Conservation (phyloP, 2,329 filamentous ascomycete species). For the Gyromitra esculenta region DNA sequence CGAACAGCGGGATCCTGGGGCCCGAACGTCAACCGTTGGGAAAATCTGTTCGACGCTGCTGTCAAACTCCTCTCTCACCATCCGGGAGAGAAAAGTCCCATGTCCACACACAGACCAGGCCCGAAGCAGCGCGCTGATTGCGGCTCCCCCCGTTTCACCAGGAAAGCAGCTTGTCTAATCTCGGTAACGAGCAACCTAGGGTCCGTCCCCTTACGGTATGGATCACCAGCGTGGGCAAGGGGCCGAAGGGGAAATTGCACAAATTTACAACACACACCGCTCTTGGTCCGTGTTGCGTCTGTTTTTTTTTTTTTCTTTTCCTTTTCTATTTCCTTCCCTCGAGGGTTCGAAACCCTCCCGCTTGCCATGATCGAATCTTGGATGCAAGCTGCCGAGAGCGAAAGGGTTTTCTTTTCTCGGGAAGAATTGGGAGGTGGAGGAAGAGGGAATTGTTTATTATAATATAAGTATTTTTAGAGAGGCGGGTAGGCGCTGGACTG, state of each 20-base stretch:
- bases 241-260: slow-evolving; percentile 48
- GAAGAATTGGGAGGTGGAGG: slow-evolving; percentile 20
- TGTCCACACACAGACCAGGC: slow-evolving; percentile 27
- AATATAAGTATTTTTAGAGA: slow-evolving; percentile 41
- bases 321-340: slow-evolving; percentile 12
- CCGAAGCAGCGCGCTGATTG: slow-evolving; percentile 39
- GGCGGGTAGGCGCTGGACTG: slow-evolving; percentile 39
- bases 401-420: slow-evolving; percentile 11
- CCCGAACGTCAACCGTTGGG: slow-evolving; percentile 42
- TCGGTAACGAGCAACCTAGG: slow-evolving; percentile 43
- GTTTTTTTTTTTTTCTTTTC: slow-evolving; percentile 11
- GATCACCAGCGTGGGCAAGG: slow-evolving; percentile 44
- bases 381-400: slow-evolving; percentile 42
- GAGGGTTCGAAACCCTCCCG: slow-evolving; percentile 43
- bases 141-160: slow-evolving; percentile 43
- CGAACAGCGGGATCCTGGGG: slow-evolving; percentile 35
- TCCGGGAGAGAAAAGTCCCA: slow-evolving; percentile 12
- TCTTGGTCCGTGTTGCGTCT: slow-evolving; percentile 49
- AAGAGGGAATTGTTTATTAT: slow-evolving; percentile 9
- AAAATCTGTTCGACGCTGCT: slow-evolving; percentile 14
- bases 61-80: slow-evolving; percentile 30
- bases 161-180: slow-evolving; percentile 48
- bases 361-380: slow-evolving; percentile 43
- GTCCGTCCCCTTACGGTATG: slow-evolving; percentile 38
- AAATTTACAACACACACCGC: slow-evolving; percentile 47